phyloP scores from a whole-genome alignment of 2,329 filamentous ascomycete genomes.

The Elsinoe australis region DNA sequence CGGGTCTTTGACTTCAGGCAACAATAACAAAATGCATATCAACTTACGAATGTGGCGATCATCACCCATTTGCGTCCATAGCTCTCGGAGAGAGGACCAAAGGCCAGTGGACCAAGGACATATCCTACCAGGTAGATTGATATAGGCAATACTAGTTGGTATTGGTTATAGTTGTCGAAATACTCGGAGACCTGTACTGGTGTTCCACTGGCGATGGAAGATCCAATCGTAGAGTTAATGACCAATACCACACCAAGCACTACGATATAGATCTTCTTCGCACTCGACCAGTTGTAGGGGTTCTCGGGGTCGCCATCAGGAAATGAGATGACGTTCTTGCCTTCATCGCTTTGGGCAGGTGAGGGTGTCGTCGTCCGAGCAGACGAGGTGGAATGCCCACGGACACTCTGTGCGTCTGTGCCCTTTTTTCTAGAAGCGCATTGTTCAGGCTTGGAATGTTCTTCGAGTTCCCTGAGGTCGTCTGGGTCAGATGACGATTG shows the following conservation, averaged over 20 bases:
- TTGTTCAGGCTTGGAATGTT: slow-evolving; percentile 14
- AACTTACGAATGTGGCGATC: slow-evolving; percentile 42
- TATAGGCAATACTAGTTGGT: slow-evolving; percentile 40
- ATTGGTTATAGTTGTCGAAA: slow-evolving; percentile 47
- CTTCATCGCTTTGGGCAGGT: slow-evolving; percentile 9
- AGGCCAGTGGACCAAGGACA: slow-evolving; percentile 38
- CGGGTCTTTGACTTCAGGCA: background rate
- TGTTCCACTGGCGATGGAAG: slow-evolving; percentile 56
- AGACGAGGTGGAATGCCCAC: slow-evolving; percentile 16
- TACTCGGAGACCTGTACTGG: slow-evolving; percentile 50
- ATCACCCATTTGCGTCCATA: slow-evolving; percentile 43
- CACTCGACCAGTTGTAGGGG: slow-evolving; percentile 22
- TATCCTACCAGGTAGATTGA: slow-evolving; percentile 47
- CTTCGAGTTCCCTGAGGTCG: background rate
- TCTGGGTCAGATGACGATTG: slow-evolving; percentile 16
- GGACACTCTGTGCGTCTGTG: slow-evolving; percentile 13
- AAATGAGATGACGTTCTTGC: slow-evolving; percentile 33
- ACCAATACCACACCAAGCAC: slow-evolving; percentile 52
- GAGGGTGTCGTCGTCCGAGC: background rate
- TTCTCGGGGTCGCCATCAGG: slow-evolving; percentile 28
- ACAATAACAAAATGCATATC: slow-evolving; percentile 13
- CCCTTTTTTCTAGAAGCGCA: slow-evolving; percentile 14
- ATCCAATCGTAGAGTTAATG: slow-evolving; percentile 61
- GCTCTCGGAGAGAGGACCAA: slow-evolving; percentile 39
- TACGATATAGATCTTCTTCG: slow-evolving; percentile 46